Evolutionary conservation across 164 flowering plant species (phyloP), one percentile per base, ranked within the genome.

Genomic region (Santalum album): DNA sequence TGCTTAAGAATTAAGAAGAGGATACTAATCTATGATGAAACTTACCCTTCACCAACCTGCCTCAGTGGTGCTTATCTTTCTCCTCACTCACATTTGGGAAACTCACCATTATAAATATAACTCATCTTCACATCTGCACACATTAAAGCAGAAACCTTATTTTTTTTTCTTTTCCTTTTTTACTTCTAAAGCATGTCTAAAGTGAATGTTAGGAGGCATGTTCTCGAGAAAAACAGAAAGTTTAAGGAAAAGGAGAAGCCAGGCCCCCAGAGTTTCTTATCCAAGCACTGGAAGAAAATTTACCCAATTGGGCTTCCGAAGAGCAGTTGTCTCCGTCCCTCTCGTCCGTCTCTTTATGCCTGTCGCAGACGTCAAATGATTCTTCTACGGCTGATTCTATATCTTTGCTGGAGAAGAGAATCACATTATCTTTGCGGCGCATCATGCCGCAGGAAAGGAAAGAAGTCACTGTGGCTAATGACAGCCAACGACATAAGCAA

Each of bases 231-330:
- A 66, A 74, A 42, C 59, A 70, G 48, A 52, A 67, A 34, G 34
- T 35, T 54, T 0, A 73, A 55, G 53, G 79, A 77, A 32, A 72
- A 66, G 57, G 80, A 80, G 62, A 76, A 73, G 51, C 60, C 67
- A 58, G 49, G n/a, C 54, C 42, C 16, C 0, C 79, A 62, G 54
- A 68, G 48, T 54, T 55, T 74, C 40, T 49, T 85, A 15, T 70
- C 90, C 21, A 91, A 73, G 65, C 79, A 82, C 70, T 60, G 86
- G 21, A 79, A 78, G 69, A 90, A 71, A 75, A 66, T 91, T 2
- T 87, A 87, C 70, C 98, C 98, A 21, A 56, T 86, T 58, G 83
- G 78, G 24, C 69, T 85, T 34, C 75, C 74, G 0, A 78, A 68
- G 59, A 80, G 76, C 66, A 52, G 38, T 52, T 91, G 19, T 69